Evolutionary conservation across 2,329 filamentous ascomycete species (phyloP).

Genomic region (Davidsoniella neocaledoniae): DNA sequence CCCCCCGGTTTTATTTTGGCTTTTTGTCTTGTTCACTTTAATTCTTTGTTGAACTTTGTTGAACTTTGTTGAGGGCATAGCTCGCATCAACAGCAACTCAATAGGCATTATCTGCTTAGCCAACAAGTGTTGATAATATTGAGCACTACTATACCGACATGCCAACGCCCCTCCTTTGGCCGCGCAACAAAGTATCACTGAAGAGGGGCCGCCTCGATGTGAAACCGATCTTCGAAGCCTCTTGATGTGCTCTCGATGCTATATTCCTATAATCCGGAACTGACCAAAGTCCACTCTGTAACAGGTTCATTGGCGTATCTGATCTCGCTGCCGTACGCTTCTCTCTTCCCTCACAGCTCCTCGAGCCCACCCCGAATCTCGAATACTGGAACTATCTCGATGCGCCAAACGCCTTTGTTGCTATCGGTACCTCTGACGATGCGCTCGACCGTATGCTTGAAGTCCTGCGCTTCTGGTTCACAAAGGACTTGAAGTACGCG

Average conservation of each 20-base stretch:
- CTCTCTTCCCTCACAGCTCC: conserved; percentile 82
- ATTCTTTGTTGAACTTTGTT: background rate
- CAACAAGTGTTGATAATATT: no score
- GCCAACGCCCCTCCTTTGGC: no score
- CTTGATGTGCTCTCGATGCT: background rate
- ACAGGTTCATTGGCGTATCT: conserved; percentile 83
- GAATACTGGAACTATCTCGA: conserved; percentile 99
- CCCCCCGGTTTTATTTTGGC: background rate
- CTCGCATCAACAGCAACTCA: no score
- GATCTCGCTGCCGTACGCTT: conserved; percentile 94
- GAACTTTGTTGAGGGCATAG: background rate
- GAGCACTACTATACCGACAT: no score
- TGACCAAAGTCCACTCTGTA: background rate
- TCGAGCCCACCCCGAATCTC: conserved; percentile 91
- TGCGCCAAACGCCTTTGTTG: conserved; percentile 73
- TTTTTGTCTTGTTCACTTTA: background rate
- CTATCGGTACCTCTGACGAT: conserved; percentile 77
- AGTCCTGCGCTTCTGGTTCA: conserved; percentile 93
- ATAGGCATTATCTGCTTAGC: no score
- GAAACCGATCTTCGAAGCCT: background rate
- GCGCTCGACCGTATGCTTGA: conserved; percentile 86
- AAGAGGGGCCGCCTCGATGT: background rate
- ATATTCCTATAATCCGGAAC: background rate
- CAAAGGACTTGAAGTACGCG: conserved; percentile 96
- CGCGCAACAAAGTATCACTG: no score